These are phyloP conservation scores for Lagenaria siceraria DNA, from an alignment of 306 rosid genomes.

Conservation along the genomic window DNA sequence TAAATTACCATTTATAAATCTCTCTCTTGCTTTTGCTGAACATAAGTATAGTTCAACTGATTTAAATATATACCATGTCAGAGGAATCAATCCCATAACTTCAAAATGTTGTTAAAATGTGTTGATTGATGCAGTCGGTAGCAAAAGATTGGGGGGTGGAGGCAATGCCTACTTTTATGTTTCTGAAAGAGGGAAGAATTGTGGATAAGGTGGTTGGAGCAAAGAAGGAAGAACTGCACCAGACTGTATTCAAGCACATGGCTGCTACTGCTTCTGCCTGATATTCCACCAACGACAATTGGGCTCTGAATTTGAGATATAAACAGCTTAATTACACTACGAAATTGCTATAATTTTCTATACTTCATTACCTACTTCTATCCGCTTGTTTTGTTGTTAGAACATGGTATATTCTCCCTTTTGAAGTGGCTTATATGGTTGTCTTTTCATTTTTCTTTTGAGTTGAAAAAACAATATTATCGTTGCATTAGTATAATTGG, in stretches of 20 bases:
- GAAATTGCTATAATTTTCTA: background rate
- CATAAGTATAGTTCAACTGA: no score
- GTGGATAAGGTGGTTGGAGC: slow-evolving; percentile 81
- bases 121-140: slow-evolving; percentile 38
- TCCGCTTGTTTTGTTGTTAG: background rate
- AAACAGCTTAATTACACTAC: background rate
- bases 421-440: background rate
- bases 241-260: slow-evolving; percentile 40
- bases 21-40: background rate
- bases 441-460: background rate
- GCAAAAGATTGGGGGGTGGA: slow-evolving; percentile 94
- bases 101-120: background rate
- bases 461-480: background rate
- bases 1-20: background rate
- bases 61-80: background rate
- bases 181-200: slow-evolving; percentile 70
- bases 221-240: slow-evolving; percentile 68
- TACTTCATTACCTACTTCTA: background rate
- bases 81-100: no score
- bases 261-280: slow-evolving; percentile 36
- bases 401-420: slow-evolving; percentile 6
- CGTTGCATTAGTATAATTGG: background rate
- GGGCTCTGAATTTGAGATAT: background rate
- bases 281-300: background rate
- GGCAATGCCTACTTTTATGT: slow-evolving; percentile 92